Base-by-base conservation (phyloP, 495 filamentous ascomycete genomes). In the Xeromyces bisporus region DNA sequence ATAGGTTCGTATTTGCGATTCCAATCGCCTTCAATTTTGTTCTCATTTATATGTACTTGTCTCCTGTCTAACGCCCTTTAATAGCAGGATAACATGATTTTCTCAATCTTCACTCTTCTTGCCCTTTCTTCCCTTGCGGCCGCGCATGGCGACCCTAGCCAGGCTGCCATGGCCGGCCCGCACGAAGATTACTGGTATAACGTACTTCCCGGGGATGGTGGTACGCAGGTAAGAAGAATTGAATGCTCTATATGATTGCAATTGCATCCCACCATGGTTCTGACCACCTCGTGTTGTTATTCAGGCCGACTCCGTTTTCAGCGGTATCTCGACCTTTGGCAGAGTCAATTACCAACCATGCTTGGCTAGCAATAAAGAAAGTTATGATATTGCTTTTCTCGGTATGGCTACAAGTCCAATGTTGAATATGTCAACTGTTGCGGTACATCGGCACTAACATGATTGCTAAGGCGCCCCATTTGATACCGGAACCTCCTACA, bases 331-430 rank as follows among this genome's bases (percentile, higher is more conserved):
- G 3, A 83, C 82, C 8, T 92, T 85, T 44, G 82, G 77, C 16
- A 70, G 77, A 34, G 53, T 89, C 3, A 69, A 75, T 1, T 89
- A 87, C 54, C 73, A 68, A 33, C 80, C 81, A 20, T 91, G 82
- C 43, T 60, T 91, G 4, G 53, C 75, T 1, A 80, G 67, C 24
- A 68, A 83, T 20, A 60, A 67, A 11, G 67, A 75, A 40, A 71
- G 61, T 42, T 89, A 74, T 43, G 82, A 91, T 36, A 86, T 89
- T 51, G 82, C 81, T 15, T 80, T 91, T 48, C 44, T 91, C 16
- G 80, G 80, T 61, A 52, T 28, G 31, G 29, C 17, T n/a, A n/a
- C n/a, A n/a, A n/a, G 3, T 32, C 16, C 32, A 14, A 12, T 20
- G 12, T 9, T 16, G 1, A 12, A 3, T 9, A 17, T n/a, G 27